Base-by-base conservation (phyloP, 768 basidiomycete genomes). In the Suillus variegatus region DNA sequence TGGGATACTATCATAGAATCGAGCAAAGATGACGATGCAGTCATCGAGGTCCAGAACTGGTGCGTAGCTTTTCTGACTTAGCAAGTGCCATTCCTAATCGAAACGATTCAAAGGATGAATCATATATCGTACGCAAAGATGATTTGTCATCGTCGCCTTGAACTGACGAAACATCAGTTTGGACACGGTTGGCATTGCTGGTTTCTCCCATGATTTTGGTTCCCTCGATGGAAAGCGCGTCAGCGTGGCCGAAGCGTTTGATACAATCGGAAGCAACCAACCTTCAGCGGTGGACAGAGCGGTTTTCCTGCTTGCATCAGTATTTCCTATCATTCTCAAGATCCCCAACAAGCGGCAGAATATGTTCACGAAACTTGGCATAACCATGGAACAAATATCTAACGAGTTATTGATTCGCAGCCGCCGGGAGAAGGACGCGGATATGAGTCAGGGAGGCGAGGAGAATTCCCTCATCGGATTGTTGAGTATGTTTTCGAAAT, bases 11-110 rank as follows among this genome's bases (percentile, higher is more conserved):
- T 72, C 13, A 69, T 76, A 0, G 73, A 74, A 65, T 65, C 70
- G 40, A 65, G 58, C n/a, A 62, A 63, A 1, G 63, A 64, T 8
- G 69, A 62, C 2, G 65, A 72, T 9, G 69, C 69, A 0, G n/a
- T 80, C 25, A 77, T 81, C 28, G 80, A 82, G 7, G 76, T 80
- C 6, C 75, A 81, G 58, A 71, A 61, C 22, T 81, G 81, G 75
- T 69, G 49, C 25, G 67, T 44, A 38, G 35, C 10, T 46, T 3
- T 12, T 49, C 20, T n/a, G 2, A 6, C 6, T 2, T 10, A 32
- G n/a, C 14, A 12, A 3, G 6, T 60, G 52, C 8, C 60, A 2
- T 65, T 36, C 7, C 0, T 55, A 38, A 18, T 36, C 51, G 8
- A 41, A n/a, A 28, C 10, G 0, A 4, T 20, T 57, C 36, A 4